Evolutionary conservation across 352 stramenopile genomes (phyloP), one percentile per base, ranked within the genome.

Genomic region (Pythium rishiriense): DNA sequence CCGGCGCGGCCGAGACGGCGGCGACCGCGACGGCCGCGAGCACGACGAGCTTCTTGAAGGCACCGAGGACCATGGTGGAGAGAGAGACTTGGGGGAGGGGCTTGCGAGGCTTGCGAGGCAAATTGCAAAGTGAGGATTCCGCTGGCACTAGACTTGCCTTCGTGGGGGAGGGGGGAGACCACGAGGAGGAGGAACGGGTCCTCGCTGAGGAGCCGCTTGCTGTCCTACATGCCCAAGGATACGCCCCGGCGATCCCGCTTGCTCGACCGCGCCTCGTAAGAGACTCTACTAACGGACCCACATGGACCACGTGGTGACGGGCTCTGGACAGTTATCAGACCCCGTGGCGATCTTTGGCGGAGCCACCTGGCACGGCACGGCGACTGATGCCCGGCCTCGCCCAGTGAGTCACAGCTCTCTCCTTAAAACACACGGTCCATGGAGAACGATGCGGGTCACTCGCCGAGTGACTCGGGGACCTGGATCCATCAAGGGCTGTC

Each of bases 41-140:
- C 31, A 59, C 24, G 31, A 53, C 28, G 25, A 70, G n/a, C 54
- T 70, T 70, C 64, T 70, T 70, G 64, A 70, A 62, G 41, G 63
- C 55, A 50, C 33, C 48, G 67, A 74, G 54, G 42, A 61, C 29
- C 62, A 70, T 70, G 56, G 37, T 58, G 31, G 22, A 53, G 19
- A 25, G 52, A 2, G 22, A 48, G 52, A 22, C 53, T 61, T 61
- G 42, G 41, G 45, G 21, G 58, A n/a, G n/a, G n/a, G n/a, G n/a
- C n/a, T n/a, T n/a, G n/a, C n/a, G n/a, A n/a, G n/a, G n/a, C n/a
- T 8, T 25, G 25, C n/a, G 19, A 15, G 29, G 58, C 26, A 66
- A 66, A 59, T 59, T 54, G 39, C 26, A 37, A 35, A 66, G 58
- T 66, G 58, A 59, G 58, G 12, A 25, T 39, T 7, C 1, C 9